Evolutionary conservation across 2,329 filamentous ascomycete genomes (phyloP), one percentile per base, ranked within the genome.

Genomic region (Alternaria burnsii): DNA sequence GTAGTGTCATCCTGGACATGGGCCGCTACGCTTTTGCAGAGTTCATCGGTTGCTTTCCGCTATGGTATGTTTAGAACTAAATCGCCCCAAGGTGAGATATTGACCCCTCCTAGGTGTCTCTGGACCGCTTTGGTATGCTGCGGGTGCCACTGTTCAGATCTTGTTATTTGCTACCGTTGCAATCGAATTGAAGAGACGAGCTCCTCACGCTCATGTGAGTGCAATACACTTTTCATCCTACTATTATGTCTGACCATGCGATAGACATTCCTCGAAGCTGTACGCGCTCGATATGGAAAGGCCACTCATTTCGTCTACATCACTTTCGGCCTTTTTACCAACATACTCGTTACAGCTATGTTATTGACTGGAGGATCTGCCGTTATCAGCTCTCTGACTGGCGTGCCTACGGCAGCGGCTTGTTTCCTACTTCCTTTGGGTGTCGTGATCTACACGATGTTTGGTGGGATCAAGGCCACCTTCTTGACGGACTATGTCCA

Each of bases 291-390:
- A 61, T 97, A 96, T 77, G 93, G 93, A 48, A 82, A 84, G 2
- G 71, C 80, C 12, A 88, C 91, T 0, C 93, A 97, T 72, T 81
- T 89, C 3, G 91, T 93, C 2, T 97, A 92, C 76, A 91, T 93
- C 62, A 83, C 89, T 2, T 97, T 97, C 64, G 92, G 91, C 22
- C 82, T 95, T 6, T 89, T 91, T 79, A 96, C 93, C 34, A 80
- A 95, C 73, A 91, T 95, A 42, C 84, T 97, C 3, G 93, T 97
- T n/a, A 94, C 92, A 2, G 88, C 93, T 48, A 96, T 96, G 92
- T 81, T 97, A 42, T 86, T 97, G 61, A 93, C 93, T 24, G 93
- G 93, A 57, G 93, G 93, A 47, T 88, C 89, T 2, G 90, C 91
- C 3, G 93, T 94, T 16, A 68, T 76, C 11, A 68, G 68, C 9